Percentiles rank a stretch among this genome's conserved stretches.
Conservation (phyloP, 2,329 filamentous ascomycete species). For the Fusarium oxysporum region DNA sequence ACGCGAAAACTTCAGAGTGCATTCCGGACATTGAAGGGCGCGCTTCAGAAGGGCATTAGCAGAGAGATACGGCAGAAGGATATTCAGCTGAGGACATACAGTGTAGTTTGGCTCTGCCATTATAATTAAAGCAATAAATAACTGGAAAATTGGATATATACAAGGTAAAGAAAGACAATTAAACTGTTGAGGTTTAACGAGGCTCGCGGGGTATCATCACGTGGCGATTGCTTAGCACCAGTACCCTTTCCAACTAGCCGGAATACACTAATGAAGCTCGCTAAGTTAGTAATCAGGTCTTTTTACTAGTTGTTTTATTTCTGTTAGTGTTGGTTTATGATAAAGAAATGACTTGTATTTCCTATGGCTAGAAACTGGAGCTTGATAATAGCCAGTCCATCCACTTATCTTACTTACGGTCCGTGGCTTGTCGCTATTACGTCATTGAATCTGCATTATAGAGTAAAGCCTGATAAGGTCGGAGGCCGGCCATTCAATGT, state of each 20-base stretch:
- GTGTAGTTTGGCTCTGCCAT: not conserved
- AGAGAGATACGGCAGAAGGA: accelerated
- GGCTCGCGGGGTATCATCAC: not conserved
- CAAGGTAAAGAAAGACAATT: not conserved
- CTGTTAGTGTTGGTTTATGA: too few species aligned
- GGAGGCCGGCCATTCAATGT: too few species aligned
- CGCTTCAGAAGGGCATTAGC: not conserved
- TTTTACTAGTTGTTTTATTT: too few species aligned
- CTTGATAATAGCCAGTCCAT: too few species aligned
- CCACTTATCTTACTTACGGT: too few species aligned
- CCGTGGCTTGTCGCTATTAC: too few species aligned
- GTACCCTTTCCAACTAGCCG: accelerated
- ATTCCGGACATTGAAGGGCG: not conserved
- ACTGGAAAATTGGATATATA: not conserved
- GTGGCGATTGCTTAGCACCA: not conserved
- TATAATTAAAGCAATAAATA: accelerated
- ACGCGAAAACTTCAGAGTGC: not conserved
- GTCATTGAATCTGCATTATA: too few species aligned
- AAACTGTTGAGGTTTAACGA: not conserved
- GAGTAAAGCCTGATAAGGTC: too few species aligned
- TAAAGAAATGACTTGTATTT: too few species aligned
- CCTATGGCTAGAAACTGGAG: too few species aligned
- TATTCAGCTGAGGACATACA: not conserved
- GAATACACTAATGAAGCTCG: not conserved
- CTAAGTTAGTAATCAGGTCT: too few species aligned